These are phyloP conservation scores for Hypoxylon intermedium DNA, from an alignment of 495 filamentous ascomycete genomes.

Conservation along the genomic window DNA sequence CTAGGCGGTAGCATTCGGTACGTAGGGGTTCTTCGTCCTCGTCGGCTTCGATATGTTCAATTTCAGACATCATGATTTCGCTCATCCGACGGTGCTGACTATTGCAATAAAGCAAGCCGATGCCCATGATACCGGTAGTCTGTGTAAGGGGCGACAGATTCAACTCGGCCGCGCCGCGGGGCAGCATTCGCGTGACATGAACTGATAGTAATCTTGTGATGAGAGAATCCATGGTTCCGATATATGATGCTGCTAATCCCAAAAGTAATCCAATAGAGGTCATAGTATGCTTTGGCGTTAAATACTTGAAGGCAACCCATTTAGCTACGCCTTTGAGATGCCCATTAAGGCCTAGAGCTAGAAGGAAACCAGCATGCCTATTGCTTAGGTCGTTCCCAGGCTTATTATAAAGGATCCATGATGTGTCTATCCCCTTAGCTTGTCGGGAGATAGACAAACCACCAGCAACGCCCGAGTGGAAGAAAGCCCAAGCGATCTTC, in stretches of 20 bases:
- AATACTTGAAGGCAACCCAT: constrained; percentile 98
- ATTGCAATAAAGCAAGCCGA: constrained; percentile 91
- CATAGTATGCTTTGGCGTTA: constrained; percentile 98
- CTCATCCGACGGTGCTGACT: constrained; percentile 98
- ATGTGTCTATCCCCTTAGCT: constrained; percentile 94
- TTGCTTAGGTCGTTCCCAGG: constrained; percentile 85
- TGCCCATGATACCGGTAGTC: constrained; percentile 96
- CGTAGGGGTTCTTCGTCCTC: constrained; percentile 76
- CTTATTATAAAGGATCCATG: constrained; percentile 98
- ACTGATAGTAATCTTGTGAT: constrained; percentile 95
- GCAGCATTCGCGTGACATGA: constrained; percentile 95
- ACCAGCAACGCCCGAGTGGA: constrained; percentile 91
- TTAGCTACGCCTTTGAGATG: constrained; percentile 92
- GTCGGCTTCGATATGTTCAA: constrained; percentile 80
- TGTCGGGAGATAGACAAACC: constrained; percentile 88
- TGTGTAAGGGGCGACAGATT: constrained; percentile 94
- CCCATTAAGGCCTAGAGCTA: constrained; percentile 93
- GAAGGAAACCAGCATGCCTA: constrained; percentile 89
- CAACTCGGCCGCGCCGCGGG: constrained; percentile 87
- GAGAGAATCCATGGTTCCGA: constrained; percentile 95
- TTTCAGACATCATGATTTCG: constrained; percentile 97
- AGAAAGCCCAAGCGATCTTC: constrained; percentile 97
- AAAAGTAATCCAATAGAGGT: constrained; percentile 94
- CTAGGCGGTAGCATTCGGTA: constrained; percentile 92
- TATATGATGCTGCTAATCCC: constrained; percentile 88